These are phyloP conservation scores for Arthrocladium fulminans DNA, from an alignment of 2,329 filamentous ascomycete genomes.

Conservation along the genomic window DNA sequence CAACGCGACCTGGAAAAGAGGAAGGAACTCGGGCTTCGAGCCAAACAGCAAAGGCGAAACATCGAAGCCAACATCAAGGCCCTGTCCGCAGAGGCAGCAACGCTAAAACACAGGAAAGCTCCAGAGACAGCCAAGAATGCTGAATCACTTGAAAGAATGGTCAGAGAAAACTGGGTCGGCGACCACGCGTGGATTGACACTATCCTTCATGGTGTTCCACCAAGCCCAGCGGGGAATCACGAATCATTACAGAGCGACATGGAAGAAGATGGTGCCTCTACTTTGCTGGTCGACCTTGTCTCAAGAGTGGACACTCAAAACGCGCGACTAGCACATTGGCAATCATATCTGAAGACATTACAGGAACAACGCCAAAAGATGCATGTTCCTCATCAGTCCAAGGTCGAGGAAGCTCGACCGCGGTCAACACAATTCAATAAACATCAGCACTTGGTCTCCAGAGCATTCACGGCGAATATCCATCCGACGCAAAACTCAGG, in stretches of 20 bases:
- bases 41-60: conserved; percentile 39
- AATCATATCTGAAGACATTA: conserved; percentile 48
- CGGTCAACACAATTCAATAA: neutral
- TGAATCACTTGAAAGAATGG: neutral
- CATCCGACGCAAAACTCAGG: no score
- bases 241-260: neutral
- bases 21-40: conserved; percentile 33
- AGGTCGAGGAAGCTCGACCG: neutral
- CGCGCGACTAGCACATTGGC: conserved; percentile 63
- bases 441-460: neutral
- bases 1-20: conserved; percentile 2
- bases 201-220: conserved; percentile 57
- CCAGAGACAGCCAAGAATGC: conserved; percentile 1
- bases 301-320: conserved; percentile 57
- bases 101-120: neutral
- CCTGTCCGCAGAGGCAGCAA: conserved; percentile 28
- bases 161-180: conserved; percentile 55
- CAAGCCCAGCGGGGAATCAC: neutral
- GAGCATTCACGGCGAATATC: neutral
- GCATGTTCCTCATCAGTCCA: conserved; percentile 15
- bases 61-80: conserved; percentile 40
- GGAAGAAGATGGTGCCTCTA: neutral
- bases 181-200: conserved; percentile 64
- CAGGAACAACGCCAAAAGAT: conserved; percentile 14
- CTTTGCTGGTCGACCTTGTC: conserved; percentile 58